phyloP scores from a whole-genome alignment of 1,284 basidiomycete species.

The Cutaneotrichosporon dermatis region DNA sequence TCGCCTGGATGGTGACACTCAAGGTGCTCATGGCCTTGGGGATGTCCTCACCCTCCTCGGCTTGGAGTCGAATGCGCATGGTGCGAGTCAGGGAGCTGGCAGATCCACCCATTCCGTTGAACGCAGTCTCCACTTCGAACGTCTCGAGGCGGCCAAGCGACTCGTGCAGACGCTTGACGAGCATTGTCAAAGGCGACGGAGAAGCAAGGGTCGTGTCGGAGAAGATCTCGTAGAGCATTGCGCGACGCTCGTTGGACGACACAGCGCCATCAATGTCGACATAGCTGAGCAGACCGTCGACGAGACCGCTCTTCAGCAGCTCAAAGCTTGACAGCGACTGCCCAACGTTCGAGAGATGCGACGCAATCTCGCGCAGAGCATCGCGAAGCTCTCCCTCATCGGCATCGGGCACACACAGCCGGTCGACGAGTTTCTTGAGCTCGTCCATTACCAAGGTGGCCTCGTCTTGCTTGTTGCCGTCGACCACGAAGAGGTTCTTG shows the following conservation, averaged over 20 bases:
- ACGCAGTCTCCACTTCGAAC: slow-evolving; percentile 85
- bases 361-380: slow-evolving; percentile 66
- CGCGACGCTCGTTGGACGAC: slow-evolving; percentile 56
- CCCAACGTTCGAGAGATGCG: slow-evolving; percentile 66
- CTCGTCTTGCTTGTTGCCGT: slow-evolving; percentile 59
- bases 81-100: slow-evolving; percentile 26
- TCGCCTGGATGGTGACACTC: slow-evolving; percentile 91
- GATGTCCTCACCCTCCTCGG: slow-evolving; percentile 78
- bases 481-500: slow-evolving; percentile 56
- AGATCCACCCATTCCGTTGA: slow-evolving; percentile 29
- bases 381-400: slow-evolving; percentile 59
- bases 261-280: slow-evolving; percentile 61
- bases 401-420: slow-evolving; percentile 56
- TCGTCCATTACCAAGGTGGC: slow-evolving; percentile 62
- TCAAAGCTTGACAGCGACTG: slow-evolving; percentile 91
- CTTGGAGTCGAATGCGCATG: slow-evolving; percentile 76
- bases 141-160: slow-evolving; percentile 85
- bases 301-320: slow-evolving; percentile 84
- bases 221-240: slow-evolving; percentile 70
- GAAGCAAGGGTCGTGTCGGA: slow-evolving; percentile 55
- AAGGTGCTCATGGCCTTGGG: slow-evolving; percentile 80
- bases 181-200: slow-evolving; percentile 63
- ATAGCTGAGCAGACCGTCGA: slow-evolving; percentile 80
- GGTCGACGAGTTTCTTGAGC: slow-evolving; percentile 57
- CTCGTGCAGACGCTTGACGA: slow-evolving; percentile 92